phyloP scores from a whole-genome alignment of 805 yeast genomes.

The Lipomyces kockii region DNA sequence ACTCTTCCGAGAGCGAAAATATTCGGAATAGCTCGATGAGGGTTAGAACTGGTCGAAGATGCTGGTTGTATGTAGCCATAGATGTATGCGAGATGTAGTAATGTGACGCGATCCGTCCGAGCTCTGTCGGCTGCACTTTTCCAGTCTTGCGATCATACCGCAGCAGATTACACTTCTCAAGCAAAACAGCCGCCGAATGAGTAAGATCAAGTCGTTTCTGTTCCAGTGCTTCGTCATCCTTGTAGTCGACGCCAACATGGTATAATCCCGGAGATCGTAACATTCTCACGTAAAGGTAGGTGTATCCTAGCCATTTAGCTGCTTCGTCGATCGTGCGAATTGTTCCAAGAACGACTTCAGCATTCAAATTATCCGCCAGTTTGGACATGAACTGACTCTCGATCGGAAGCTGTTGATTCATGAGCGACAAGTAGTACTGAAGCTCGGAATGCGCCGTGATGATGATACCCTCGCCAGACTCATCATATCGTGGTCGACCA shows the following conservation, averaged over 20 bases:
- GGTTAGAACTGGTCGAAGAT: constrained; percentile 65
- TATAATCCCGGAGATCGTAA: constrained; percentile 70
- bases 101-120: constrained; percentile 84
- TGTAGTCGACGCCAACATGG: constrained; percentile 71
- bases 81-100: constrained; percentile 81
- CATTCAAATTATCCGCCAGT: constrained; percentile 43
- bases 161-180: constrained; percentile 63
- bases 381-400: constrained; percentile 50
- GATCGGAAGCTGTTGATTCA: constrained; percentile 52
- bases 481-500: constrained; percentile 60
- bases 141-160: constrained; percentile 60
- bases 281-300: constrained; percentile 57
- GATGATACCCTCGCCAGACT: constrained; percentile 55
- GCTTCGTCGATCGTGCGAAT: constrained; percentile 50
- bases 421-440: constrained; percentile 50
- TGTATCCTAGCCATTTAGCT: constrained; percentile 54
- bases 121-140: constrained; percentile 59
- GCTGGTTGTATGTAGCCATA: constrained; percentile 65
- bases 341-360: constrained; percentile 54
- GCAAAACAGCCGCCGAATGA: constrained; percentile 72
- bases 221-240: constrained; percentile 54
- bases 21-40: constrained; percentile 77
- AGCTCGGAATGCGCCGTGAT: constrained; percentile 51
- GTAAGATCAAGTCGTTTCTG: constrained; percentile 67
- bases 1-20: constrained; percentile 84